Conservation (phyloP, 2,329 filamentous ascomycete genomes). For the Sporothrix pallida region DNA sequence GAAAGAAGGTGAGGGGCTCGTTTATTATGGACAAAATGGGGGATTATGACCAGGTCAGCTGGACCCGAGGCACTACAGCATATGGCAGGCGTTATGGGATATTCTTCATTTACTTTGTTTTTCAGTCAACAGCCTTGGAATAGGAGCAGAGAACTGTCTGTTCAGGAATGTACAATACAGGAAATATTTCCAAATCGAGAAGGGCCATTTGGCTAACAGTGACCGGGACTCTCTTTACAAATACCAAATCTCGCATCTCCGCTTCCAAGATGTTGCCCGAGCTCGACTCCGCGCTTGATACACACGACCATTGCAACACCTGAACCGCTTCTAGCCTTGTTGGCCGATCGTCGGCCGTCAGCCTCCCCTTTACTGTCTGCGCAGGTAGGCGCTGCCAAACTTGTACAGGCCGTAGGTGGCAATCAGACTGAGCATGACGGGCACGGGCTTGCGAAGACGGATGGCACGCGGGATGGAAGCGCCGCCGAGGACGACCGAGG, state of each 20-base stretch:
- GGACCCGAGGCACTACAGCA: background rate
- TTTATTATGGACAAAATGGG: background rate
- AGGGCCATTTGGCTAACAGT: background rate
- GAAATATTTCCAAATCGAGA: background rate
- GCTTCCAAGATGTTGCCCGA: background rate
- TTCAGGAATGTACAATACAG: background rate
- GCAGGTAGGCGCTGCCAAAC: conserved; percentile 73
- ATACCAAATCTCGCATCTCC: conserved; percentile 18
- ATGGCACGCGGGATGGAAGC: conserved; percentile 87
- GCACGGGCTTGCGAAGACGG: conserved; percentile 81
- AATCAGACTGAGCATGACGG: conserved; percentile 76
- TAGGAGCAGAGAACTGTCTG: conserved; percentile 16
- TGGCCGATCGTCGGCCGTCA: background rate
- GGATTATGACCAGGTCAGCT: too few relatives aligned
- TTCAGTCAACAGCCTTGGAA: background rate
- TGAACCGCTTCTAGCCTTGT: conserved; percentile 1
- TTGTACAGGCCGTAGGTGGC: conserved; percentile 78
- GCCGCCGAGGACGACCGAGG: conserved; percentile 82
- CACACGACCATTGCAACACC: background rate
- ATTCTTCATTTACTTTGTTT: background rate
- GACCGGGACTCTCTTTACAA: background rate
- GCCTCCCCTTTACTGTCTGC: conserved; percentile 45
- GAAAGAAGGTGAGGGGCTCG: background rate
- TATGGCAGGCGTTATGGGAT: conserved; percentile 2
- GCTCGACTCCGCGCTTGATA: background rate